Conservation (phyloP, 2,329 filamentous ascomycete genomes). For the Arthroderma sp. region DNA sequence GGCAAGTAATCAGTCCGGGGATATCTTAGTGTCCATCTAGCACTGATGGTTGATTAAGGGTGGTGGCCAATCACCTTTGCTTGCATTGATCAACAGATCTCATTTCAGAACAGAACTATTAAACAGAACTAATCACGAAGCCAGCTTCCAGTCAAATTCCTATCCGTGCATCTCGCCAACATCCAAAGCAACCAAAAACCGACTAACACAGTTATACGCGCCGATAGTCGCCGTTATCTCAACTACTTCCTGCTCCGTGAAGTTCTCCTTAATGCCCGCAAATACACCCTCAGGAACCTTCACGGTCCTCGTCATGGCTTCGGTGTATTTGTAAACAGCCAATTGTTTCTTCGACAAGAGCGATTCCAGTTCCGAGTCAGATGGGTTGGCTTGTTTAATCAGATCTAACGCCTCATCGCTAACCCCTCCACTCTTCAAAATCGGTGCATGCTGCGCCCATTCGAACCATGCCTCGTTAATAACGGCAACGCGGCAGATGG, state of each 20-base stretch:
- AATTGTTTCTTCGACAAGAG: constrained; percentile 47
- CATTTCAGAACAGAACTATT: no score
- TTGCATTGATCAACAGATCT: no score
- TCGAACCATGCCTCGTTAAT: constrained; percentile 77
- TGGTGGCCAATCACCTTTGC: no score
- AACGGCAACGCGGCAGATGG: constrained; percentile 68
- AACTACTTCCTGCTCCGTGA: constrained; percentile 59
- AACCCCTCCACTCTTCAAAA: constrained; percentile 50
- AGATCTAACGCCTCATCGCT: constrained; percentile 33
- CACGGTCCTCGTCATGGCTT: constrained; percentile 71
- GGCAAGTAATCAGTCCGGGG: no score
- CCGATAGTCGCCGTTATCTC: constrained; percentile 70
- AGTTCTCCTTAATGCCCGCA: constrained; percentile 45
- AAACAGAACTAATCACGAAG: no score
- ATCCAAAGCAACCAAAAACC: constrained; percentile 71
- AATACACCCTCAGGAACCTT: constrained; percentile 58
- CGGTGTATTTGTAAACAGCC: constrained; percentile 59
- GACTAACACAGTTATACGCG: constrained; percentile 72
- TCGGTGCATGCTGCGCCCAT: constrained; percentile 64
- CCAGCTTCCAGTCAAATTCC: background rate
- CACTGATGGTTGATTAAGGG: no score
- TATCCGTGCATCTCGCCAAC: constrained; percentile 33
- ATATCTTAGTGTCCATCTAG: no score
- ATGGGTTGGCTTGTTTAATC: constrained; percentile 29
- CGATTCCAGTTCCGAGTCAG: constrained; percentile 16